Percentiles rank a stretch among this genome's conserved stretches.
These are phyloP conservation scores for Lineolata rhizophorae DNA, from an alignment of 495 filamentous ascomycete species.

Conservation along the genomic window DNA sequence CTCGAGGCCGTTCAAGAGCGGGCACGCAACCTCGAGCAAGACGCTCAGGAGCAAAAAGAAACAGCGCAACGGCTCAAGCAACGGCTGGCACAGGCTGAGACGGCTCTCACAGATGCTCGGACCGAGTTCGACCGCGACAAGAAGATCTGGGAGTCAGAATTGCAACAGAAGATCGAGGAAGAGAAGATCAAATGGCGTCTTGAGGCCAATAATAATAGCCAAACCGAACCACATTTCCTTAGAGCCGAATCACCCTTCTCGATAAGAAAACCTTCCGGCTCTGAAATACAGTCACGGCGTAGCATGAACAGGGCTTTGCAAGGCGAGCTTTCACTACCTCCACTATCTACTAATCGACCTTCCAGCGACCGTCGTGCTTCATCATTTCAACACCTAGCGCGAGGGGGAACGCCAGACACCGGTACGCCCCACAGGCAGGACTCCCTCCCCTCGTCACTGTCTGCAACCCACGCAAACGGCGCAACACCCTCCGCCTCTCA, in stretches of 20 bases:
- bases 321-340: not conserved
- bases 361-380: conserved; percentile 27
- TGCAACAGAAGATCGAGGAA: conserved; percentile 40
- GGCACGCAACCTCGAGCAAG: conserved; percentile 34
- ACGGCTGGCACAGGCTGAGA: conserved; percentile 40
- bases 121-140: conserved; percentile 49
- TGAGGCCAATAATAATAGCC: conserved; percentile 14
- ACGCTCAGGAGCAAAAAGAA: conserved; percentile 31
- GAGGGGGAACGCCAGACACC: conserved; percentile 17
- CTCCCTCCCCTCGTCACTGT: conserved; percentile 11
- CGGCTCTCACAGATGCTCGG: conserved; percentile 33
- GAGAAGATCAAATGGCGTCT: conserved; percentile 59
- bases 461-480: conserved; percentile 9
- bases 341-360: conserved; percentile 8
- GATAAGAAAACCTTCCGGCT: conserved; percentile 10
- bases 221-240: conserved; percentile 4
- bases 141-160: conserved; percentile 38
- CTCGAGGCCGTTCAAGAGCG: conserved; percentile 47
- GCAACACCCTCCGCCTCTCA: conserved; percentile 5
- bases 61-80: conserved; percentile 35
- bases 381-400: conserved; percentile 17
- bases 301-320: conserved; percentile 1
- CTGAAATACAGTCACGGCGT: conserved; percentile 9
- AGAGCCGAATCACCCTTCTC: conserved; percentile 9
- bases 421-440: conserved; percentile 15